A percentile compares a stretch with the other conserved stretches of the same genome.
These are phyloP conservation scores for Coemansia sp. DNA, from an alignment of 192 early-diverging fungal species.

Conservation along the genomic window DNA sequence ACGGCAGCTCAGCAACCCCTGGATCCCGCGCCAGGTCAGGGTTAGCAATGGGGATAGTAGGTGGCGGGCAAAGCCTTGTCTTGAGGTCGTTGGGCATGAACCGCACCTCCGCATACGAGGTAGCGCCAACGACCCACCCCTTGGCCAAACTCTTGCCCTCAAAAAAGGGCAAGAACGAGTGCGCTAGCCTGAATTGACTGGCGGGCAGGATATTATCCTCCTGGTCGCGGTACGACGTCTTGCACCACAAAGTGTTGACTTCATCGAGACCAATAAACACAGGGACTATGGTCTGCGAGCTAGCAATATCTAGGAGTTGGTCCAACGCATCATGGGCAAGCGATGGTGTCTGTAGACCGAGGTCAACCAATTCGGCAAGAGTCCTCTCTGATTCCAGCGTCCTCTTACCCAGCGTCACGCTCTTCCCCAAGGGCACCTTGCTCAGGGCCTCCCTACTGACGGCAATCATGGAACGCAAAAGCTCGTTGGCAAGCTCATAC, in stretches of 20 bases:
- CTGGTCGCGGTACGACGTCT: slow-evolving; percentile 39
- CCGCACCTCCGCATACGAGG: slow-evolving; percentile 27
- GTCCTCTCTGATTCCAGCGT: slow-evolving; percentile 18
- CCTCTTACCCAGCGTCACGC: slow-evolving; percentile 27
- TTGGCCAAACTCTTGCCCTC: slow-evolving; percentile 25
- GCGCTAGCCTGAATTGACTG: slow-evolving; percentile 29
- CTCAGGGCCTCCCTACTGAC: slow-evolving; percentile 30
- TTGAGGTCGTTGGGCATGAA: slow-evolving; percentile 39
- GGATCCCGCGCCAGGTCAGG: slow-evolving; percentile 21
- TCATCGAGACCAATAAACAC: slow-evolving; percentile 48
- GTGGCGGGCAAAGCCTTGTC: slow-evolving; percentile 25
- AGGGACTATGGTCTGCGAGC: slow-evolving; percentile 40
- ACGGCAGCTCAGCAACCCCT: slow-evolving; percentile 13
- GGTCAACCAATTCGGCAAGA: slow-evolving; percentile 32
- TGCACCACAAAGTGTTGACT: slow-evolving; percentile 48
- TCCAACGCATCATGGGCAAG: slow-evolving; percentile 41
- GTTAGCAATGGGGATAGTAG: slow-evolving; percentile 32
- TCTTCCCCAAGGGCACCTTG: slow-evolving; percentile 34
- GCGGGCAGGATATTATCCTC: slow-evolving; percentile 30
- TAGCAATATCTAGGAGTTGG: slow-evolving; percentile 26
- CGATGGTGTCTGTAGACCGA: slow-evolving; percentile 32
- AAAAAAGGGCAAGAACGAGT: slow-evolving; percentile 42
- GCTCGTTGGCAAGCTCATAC: slow-evolving; percentile 24
- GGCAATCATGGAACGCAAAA: slow-evolving; percentile 15
- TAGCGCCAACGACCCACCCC: slow-evolving; percentile 44